Evolutionary conservation across 306 rosid genomes (phyloP).

Genomic region (Medicago lupulina): DNA sequence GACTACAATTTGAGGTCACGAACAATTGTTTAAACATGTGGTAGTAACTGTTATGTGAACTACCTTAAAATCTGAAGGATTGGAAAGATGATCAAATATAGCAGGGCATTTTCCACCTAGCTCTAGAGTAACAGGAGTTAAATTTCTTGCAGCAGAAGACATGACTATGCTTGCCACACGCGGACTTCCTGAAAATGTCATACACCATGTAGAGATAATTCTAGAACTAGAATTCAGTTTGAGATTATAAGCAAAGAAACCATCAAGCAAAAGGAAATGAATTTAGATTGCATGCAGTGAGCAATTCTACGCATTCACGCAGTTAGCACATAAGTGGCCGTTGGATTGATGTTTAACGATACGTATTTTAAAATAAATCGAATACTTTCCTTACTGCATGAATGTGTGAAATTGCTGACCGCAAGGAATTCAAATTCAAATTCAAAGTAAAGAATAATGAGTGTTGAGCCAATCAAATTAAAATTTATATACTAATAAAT

Average conservation of each 20-base stretch:
- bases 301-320: background rate
- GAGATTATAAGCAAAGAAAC: conserved; percentile 1
- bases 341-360: no score
- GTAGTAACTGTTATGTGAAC: background rate
- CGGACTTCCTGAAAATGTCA: conserved; percentile 71
- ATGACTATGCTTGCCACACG: conserved; percentile 63
- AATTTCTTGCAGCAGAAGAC: conserved; percentile 87
- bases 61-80: conserved; percentile 72
- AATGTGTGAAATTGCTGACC: no score
- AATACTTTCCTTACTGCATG: no score
- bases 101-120: conserved; percentile 98
- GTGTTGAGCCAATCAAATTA: no score
- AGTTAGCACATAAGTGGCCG: background rate
- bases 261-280: conserved; percentile 10
- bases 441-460: no score
- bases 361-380: no score
- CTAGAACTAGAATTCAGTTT: conserved; percentile 16
- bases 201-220: background rate
- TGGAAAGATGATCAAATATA: conserved; percentile 71
- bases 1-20: background rate
- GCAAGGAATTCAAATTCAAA: background rate
- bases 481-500: no score
- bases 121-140: conserved; percentile 93
- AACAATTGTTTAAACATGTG: background rate
- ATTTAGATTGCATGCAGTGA: background rate